Evolutionary conservation across 768 basidiomycete genomes (phyloP).

Genomic region (Cubamyces sp.): DNA sequence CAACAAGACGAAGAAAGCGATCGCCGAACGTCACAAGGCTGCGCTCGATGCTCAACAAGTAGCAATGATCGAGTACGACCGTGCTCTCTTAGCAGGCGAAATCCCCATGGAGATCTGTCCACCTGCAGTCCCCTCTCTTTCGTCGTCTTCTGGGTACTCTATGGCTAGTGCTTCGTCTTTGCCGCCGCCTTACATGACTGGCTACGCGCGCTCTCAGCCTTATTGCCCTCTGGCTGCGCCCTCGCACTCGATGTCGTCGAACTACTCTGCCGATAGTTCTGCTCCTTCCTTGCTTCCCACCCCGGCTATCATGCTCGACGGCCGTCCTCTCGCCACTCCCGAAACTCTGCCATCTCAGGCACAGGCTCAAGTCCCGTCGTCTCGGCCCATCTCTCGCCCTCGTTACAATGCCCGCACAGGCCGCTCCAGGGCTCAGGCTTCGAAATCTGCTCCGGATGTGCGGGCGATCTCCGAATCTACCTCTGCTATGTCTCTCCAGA

Average conservation of each 20-base stretch:
- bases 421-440: background rate
- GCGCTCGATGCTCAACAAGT: background rate
- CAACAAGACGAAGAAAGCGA: slow-evolving; percentile 11
- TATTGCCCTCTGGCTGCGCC: background rate
- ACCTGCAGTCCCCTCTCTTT: background rate
- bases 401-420: background rate
- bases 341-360: background rate
- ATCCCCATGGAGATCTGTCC: background rate
- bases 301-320: slow-evolving; percentile 14
- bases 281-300: background rate
- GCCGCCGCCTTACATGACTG: slow-evolving; percentile 1
- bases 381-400: background rate
- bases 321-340: background rate
- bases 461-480: background rate
- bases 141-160: slow-evolving; percentile 14
- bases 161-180: slow-evolving; percentile 5
- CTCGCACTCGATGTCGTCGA: background rate
- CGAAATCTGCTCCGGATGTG: background rate
- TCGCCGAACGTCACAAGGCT: slow-evolving; percentile 4
- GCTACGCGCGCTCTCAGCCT: background rate
- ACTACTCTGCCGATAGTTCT: background rate
- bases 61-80: background rate
- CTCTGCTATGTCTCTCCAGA: slow-evolving; percentile 2
- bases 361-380: background rate
- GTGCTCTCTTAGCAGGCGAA: background rate